These are phyloP conservation scores for Plasmodium ovale DNA, from an alignment of 169 alveolate species.

Conservation along the genomic window DNA sequence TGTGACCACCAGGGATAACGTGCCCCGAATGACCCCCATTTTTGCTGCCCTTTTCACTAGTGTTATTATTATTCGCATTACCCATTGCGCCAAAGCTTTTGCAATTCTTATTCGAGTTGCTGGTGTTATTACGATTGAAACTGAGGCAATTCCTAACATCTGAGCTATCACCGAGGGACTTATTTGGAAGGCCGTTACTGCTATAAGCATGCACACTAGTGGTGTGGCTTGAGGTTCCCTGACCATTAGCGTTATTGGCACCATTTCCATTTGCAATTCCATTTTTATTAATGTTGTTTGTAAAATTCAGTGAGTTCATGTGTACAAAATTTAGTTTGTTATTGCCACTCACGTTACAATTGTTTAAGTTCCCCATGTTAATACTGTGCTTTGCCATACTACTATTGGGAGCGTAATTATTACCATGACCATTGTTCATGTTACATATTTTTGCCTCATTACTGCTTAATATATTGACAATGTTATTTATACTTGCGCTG, in stretches of 20 bases:
- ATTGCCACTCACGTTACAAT: background rate
- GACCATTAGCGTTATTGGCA: background rate
- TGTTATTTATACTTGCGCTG: background rate
- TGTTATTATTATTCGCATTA: constrained; percentile 1
- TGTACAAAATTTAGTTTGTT: too few relatives aligned
- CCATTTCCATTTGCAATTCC: too few relatives aligned
- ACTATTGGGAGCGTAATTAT: background rate
- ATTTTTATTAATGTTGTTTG: too few relatives aligned
- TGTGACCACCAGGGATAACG: too few relatives aligned
- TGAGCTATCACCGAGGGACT: background rate
- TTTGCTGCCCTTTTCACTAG: constrained; percentile 18
- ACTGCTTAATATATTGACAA: background rate
- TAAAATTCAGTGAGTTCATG: too few relatives aligned
- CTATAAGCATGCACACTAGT: background rate
- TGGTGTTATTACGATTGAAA: constrained; percentile 5
- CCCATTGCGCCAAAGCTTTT: constrained; percentile 1
- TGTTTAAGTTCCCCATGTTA: background rate
- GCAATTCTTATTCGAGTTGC: constrained; percentile 15
- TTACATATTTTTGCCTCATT: background rate
- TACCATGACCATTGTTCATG: background rate
- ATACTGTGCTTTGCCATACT: background rate
- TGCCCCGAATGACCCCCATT: too few relatives aligned
- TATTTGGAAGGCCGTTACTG: constrained; percentile 8
- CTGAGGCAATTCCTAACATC: background rate
- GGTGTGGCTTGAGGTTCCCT: background rate